Evolutionary conservation across 202 grass and related monocot species (phyloP), one percentile per base, ranked within the genome.

Genomic region (Zizania palustris): DNA sequence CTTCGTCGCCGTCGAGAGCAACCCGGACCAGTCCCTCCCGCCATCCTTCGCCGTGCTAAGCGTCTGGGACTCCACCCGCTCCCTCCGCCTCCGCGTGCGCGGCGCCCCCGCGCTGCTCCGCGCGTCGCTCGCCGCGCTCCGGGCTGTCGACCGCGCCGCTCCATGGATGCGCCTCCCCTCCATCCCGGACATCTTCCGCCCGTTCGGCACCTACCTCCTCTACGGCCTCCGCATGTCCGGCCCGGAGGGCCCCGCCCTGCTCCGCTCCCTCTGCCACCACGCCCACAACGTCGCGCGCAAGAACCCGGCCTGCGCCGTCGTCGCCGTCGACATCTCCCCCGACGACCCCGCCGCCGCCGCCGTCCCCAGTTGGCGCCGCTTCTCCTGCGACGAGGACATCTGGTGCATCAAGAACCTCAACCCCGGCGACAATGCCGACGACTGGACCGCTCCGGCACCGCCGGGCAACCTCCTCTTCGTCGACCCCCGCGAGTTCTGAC

Each of bases 361-460:
- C 3, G 62, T 93, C 40, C 91, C 91, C 0, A 63, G 60, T 15
- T 93, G 91, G 91, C 75, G 79, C 35, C 69, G 85, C 35, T 93
- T 93, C 85, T 93, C 87, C 55, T 90, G 78, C 82, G 82, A 90
- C 21, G 87, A 93, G 71, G 91, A 93, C 67, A 79, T 93, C 20
- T 93, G 91, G 91, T 93, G 91, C 85, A 90, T 93, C 78, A 93
- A 93, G 71, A 82, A 57, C 5, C 67, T 93, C 60, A 6, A 3
- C 33, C 60, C 34, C 11, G 35, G 22, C 16, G 4, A 10, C 14
- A 34, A 74, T 28, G 65, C 19, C 3, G 73, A 67, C 37, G 69
- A 83, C 65, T 88, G 86, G 85, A 9, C 80, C 3, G 64, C 83
- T n/a, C 22, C 83, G 42, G 36, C 76, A 41, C 44, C 75, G 36